Evolutionary conservation across 345 rosid species (phyloP), one percentile per base, ranked within the genome.

Genomic region (Eucalyptus brandiana): DNA sequence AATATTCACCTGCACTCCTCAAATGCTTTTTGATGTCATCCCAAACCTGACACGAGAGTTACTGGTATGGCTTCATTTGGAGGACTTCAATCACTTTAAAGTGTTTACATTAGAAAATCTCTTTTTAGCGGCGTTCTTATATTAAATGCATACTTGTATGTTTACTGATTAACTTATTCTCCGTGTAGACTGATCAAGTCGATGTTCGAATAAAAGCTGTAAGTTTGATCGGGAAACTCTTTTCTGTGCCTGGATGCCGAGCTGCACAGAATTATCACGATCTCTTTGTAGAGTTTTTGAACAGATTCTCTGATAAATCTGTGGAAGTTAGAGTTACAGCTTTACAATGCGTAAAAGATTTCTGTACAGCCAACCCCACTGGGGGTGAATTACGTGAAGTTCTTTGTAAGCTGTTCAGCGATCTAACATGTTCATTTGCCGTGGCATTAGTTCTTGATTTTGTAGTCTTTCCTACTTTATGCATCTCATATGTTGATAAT

Each of bases 301-400:
- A 95, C 92, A 97, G 98, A 90, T 97, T 97, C 90, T 92, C 94
- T 89, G 99, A 97, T 91, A 97, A 95, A 93, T 96, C 99, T 89
- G 93, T 94, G 80, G 99, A 97, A 90, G 98, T 97, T 89, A 97
- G 99, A 92, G 92, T 95, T 87, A 91, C 93, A 93, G 96, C 97
- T 90, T 44, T 97, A 72, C 94, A 92, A 89, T 93, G 97, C 87
- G 96, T 95, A 89, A 94, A 94, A 93, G 93, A 92, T 87, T 95
- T 95, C 92, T 97, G 91, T 92, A 92, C 94, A 89, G 95, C 91
- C 87, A 94, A 95, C 93, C 95, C 93, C 17, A 93, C 89, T 62
- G 94, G 95, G 90, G 91, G 89, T 86, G 94, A 94, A 92, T 94
- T 96, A 88, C 86, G 58, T 87, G 96, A 95, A 91, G 86, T 97